Percentiles rank a stretch among this genome's conserved stretches.
Evolutionary conservation across 2,329 filamentous ascomycete genomes (phyloP).

Genomic region (Exophiala xenobiotica): DNA sequence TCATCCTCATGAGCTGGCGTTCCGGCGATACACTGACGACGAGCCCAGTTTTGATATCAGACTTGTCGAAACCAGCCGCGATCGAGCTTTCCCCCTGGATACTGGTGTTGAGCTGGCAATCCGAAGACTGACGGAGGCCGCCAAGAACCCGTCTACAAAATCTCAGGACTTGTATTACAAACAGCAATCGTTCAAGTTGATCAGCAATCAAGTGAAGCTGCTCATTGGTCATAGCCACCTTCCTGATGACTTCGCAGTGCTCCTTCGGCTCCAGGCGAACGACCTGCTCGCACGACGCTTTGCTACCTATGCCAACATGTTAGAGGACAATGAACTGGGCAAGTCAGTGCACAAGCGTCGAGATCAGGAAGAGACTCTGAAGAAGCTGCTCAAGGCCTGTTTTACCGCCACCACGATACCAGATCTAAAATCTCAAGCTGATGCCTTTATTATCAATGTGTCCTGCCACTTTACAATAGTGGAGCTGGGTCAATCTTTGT

Average conservation of each 20-base stretch:
- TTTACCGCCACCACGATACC: conserved; percentile 82
- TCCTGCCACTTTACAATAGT: conserved; percentile 88
- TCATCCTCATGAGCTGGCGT: conserved; percentile 78
- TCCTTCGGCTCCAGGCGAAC: conserved; percentile 84
- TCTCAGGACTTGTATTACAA: conserved; percentile 84
- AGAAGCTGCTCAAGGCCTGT: conserved; percentile 83
- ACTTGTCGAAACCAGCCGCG: conserved; percentile 83
- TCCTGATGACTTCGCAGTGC: conserved; percentile 81
- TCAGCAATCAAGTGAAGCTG: conserved; percentile 86
- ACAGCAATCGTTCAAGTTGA: conserved; percentile 82
- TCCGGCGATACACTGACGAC: conserved; percentile 84
- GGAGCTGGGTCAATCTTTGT: conserved; percentile 82
- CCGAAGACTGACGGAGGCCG: conserved; percentile 77
- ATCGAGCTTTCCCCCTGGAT: conserved; percentile 81
- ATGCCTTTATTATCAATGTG: conserved; percentile 72
- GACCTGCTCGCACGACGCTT: conserved; percentile 74
- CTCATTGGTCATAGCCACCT: conserved; percentile 83
- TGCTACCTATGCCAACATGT: conserved; percentile 63
- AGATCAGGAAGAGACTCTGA: conserved; percentile 76
- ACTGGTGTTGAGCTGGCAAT: conserved; percentile 88
- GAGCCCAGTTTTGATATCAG: conserved; percentile 82
- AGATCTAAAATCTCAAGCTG: conserved; percentile 74
- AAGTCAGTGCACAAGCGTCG: conserved; percentile 85
- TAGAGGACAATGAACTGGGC: conserved; percentile 74
- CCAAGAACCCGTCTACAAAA: conserved; percentile 62